Percentiles rank a stretch among this genome's conserved stretches.
phyloP scores from a whole-genome alignment of 1,284 basidiomycete genomes.

The Naganishia albida region DNA sequence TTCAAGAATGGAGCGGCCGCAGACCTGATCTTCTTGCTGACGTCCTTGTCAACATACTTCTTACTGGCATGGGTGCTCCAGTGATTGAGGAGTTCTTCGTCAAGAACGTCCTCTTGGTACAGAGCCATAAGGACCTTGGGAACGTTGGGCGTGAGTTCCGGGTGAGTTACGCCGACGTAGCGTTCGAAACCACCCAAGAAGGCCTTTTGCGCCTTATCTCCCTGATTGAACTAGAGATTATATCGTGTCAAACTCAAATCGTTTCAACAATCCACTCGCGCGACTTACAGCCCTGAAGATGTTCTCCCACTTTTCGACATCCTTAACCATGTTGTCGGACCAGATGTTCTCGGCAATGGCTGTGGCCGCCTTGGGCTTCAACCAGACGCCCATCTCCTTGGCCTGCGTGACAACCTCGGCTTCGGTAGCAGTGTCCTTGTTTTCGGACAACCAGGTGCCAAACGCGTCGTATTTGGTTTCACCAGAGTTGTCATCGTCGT shows the following conservation, averaged over 20 bases:
- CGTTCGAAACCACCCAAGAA: slow-evolving; percentile 87
- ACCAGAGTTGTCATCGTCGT: slow-evolving; percentile 75
- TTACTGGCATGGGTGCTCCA: slow-evolving; percentile 98
- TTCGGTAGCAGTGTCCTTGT: slow-evolving; percentile 57
- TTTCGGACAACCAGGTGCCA: slow-evolving; percentile 83
- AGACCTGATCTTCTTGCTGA: slow-evolving; percentile 92
- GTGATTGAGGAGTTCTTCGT: slow-evolving; percentile 79
- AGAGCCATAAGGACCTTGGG: slow-evolving; percentile 94
- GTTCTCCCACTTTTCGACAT: slow-evolving; percentile 72
- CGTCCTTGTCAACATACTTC: slow-evolving; percentile 96
- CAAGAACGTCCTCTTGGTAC: slow-evolving; percentile 86
- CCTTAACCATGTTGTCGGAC: slow-evolving; percentile 66
- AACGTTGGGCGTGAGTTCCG: slow-evolving; percentile 65
- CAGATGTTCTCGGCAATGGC: slow-evolving; percentile 87
- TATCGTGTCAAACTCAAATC: too few relatives aligned
- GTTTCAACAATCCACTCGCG: background rate
- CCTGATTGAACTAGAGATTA: slow-evolving; percentile 26
- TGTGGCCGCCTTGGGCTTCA: slow-evolving; percentile 90
- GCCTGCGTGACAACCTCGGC: slow-evolving; percentile 77
- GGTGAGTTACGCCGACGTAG: slow-evolving; percentile 69
- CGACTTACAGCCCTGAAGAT: slow-evolving; percentile 72
- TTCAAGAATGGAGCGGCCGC: slow-evolving; percentile 92
- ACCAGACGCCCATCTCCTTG: slow-evolving; percentile 87
- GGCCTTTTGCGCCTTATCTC: slow-evolving; percentile 93
- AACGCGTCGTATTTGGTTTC: slow-evolving; percentile 84